Evolutionary conservation across 768 basidiomycete genomes (phyloP).

Genomic region (Cyclocybe aegerita): DNA sequence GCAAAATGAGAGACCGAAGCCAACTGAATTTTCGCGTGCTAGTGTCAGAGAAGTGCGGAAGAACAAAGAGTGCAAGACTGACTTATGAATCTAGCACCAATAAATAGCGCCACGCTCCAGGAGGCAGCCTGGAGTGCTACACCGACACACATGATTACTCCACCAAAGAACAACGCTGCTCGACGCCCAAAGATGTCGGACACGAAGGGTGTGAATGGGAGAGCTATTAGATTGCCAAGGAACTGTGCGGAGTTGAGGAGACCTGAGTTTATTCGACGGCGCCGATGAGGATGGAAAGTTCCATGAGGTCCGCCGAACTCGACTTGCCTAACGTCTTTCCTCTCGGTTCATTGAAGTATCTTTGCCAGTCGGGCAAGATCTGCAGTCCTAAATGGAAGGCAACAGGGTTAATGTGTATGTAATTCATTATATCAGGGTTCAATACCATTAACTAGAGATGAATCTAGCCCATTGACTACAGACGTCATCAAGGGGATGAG

Average conservation of each 20-base stretch:
- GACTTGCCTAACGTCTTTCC: constrained; percentile 48
- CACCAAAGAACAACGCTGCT: constrained; percentile 57
- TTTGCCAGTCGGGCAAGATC: constrained; percentile 63
- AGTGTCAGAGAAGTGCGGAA: not conserved
- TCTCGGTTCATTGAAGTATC: constrained; percentile 51
- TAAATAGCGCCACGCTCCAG: constrained; percentile 47
- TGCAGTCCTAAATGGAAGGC: constrained; percentile 49
- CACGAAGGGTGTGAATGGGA: constrained; percentile 60
- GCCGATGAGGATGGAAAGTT: not conserved
- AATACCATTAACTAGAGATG: constrained; percentile 59
- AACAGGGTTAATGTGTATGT: constrained; percentile 13
- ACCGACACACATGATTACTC: constrained; percentile 63
- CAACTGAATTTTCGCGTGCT: constrained; percentile 41
- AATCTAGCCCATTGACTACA: constrained; percentile 65
- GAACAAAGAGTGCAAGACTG: constrained; percentile 14
- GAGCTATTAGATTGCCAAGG: constrained; percentile 57
- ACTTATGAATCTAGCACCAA: constrained; percentile 58
- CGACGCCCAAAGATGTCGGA: constrained; percentile 67
- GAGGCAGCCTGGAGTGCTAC: constrained; percentile 55
- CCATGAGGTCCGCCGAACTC: not conserved
- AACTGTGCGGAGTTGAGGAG: constrained; percentile 66
- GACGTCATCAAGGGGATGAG: constrained; percentile 65
- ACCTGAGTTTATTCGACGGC: constrained; percentile 30
- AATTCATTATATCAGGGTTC: not conserved
- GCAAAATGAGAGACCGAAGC: constrained; percentile 61